Percentiles rank a stretch among this genome's conserved stretches.
Conservation (phyloP, 768 basidiomycete species). For the Pholiota microspora region DNA sequence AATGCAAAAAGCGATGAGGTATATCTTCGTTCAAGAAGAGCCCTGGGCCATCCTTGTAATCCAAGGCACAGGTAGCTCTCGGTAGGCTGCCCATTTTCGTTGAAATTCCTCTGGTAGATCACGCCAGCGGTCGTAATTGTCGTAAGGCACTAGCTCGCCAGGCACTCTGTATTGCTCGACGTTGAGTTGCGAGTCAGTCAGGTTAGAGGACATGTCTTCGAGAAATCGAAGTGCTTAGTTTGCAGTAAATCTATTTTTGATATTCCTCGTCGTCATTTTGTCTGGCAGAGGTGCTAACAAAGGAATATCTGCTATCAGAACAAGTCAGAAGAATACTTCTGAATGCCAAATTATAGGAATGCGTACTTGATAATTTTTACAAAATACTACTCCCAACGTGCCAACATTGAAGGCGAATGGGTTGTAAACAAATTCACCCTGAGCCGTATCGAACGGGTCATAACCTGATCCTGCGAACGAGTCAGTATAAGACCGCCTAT, state of each 20-base stretch:
- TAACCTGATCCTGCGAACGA: background rate
- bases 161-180: background rate
- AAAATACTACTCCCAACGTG: conserved; percentile 13
- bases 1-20: too few relatives aligned
- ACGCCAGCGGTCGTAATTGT: conserved; percentile 6
- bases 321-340: background rate
- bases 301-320: conserved; percentile 18
- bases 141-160: background rate
- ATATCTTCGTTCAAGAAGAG: too few relatives aligned
- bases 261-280: conserved; percentile 22
- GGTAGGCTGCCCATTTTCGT: background rate
- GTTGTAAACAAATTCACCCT: conserved; percentile 23
- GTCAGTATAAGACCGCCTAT: background rate
- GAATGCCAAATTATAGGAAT: background rate
- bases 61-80: too few relatives aligned
- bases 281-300: conserved; percentile 27
- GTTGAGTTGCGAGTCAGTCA: conserved; percentile 3
- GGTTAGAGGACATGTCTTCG: conserved; percentile 9
- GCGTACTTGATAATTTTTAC: conserved; percentile 13
- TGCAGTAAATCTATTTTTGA: conserved; percentile 23
- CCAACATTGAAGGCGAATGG: conserved; percentile 25
- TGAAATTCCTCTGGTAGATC: background rate
- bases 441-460: background rate
- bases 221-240: conserved; percentile 24
- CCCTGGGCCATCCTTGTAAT: too few relatives aligned